Percentiles rank a stretch among this genome's conserved stretches.
Conservation (phyloP, 139 green algal species). For the Chlamydomonas eustigma region DNA sequence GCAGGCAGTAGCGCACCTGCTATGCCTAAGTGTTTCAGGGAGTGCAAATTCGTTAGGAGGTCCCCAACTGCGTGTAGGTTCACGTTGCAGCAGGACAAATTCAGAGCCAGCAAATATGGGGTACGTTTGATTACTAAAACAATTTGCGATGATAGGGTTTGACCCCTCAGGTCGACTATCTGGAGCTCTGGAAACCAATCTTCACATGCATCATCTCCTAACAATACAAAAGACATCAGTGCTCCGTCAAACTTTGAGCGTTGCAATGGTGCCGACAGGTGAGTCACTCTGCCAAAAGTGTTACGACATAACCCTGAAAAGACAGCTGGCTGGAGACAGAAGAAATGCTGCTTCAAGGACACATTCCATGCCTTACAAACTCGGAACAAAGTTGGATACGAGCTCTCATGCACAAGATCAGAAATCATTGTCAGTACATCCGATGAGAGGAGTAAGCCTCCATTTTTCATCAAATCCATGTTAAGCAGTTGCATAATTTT, state of each 20-base stretch:
- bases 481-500: too few species aligned
- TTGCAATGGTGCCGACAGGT: background rate
- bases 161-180: background rate
- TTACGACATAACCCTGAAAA: background rate
- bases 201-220: background rate
- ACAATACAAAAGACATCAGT: background rate
- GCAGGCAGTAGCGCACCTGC: background rate
- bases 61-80: background rate
- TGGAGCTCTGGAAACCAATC: slow-evolving; percentile 8
- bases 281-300: background rate
- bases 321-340: background rate
- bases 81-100: slow-evolving; percentile 1
- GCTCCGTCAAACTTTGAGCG: slow-evolving; percentile 2
- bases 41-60: background rate
- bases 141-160: background rate
- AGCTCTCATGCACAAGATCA: background rate
- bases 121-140: background rate
- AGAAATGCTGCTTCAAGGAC: slow-evolving; percentile 3
- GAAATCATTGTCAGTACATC: background rate
- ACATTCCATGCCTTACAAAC: slow-evolving; percentile 2
- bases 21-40: background rate
- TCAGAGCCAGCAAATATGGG: background rate
- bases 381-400: background rate
- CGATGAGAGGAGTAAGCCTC: too few species aligned
- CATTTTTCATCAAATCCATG: too few species aligned